Evolutionary conservation across 2,329 filamentous ascomycete genomes (phyloP).

Genomic region (Colletotrichum eremochloae): DNA sequence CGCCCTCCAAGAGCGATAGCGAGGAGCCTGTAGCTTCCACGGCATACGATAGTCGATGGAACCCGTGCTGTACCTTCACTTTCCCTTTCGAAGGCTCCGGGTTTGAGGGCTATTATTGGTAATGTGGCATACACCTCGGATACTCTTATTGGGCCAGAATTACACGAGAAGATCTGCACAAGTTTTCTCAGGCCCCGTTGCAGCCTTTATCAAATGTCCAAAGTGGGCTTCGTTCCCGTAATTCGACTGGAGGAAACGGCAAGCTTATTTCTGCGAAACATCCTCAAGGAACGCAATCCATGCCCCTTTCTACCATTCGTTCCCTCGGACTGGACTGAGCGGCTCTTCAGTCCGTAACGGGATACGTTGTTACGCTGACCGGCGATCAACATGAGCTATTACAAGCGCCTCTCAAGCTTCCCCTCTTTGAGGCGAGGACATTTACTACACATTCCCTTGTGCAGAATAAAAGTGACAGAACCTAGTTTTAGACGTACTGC

Average conservation of each 20-base stretch:
- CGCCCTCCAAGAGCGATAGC: background rate
- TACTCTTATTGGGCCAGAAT: background rate
- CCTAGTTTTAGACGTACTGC: background rate
- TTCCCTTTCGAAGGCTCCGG: background rate
- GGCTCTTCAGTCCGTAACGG: background rate
- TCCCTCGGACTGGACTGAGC: background rate
- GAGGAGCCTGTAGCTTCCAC: background rate
- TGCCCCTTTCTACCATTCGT: background rate
- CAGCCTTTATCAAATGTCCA: background rate
- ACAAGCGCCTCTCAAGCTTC: background rate
- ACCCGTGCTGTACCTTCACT: background rate
- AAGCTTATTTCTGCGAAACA: background rate
- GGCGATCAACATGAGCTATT: background rate
- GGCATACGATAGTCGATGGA: background rate
- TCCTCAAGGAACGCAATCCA: background rate
- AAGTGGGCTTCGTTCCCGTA: background rate
- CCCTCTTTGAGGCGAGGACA: background rate
- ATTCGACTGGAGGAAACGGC: background rate
- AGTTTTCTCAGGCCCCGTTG: background rate
- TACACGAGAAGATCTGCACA: background rate
- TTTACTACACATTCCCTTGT: background rate
- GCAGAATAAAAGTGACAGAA: background rate
- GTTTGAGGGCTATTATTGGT: background rate
- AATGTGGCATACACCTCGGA: too few relatives aligned
- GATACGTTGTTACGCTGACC: constrained; percentile 4